phyloP scores from a whole-genome alignment of 2,329 filamentous ascomycete species.

The Aschersonia sp. region DNA sequence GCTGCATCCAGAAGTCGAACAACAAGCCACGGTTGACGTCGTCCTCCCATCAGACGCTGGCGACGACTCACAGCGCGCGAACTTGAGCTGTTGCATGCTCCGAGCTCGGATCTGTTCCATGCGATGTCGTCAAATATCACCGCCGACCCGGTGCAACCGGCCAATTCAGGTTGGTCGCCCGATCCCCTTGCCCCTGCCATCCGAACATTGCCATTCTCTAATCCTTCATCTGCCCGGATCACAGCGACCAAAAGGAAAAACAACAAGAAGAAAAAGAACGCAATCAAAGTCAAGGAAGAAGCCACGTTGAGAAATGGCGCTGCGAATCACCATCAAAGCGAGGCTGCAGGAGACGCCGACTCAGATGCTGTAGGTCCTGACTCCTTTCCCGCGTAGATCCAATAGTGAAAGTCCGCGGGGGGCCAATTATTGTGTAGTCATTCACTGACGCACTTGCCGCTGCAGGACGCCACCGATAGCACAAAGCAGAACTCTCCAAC shows the following conservation, averaged over 20 bases:
- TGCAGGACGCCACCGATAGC: slow-evolving; percentile 7
- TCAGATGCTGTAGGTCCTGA: slow-evolving; percentile 15
- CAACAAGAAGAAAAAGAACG: slow-evolving; percentile 45
- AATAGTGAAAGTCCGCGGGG: too few species aligned
- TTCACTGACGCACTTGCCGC: too few species aligned
- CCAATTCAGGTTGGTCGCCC: slow-evolving; percentile 19
- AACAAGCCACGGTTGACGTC: background rate
- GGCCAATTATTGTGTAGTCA: too few species aligned
- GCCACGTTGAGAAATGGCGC: slow-evolving; percentile 18
- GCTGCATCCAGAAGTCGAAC: background rate
- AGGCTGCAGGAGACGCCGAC: slow-evolving; percentile 28
- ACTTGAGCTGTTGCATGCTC: slow-evolving; percentile 1
- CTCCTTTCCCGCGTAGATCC: background rate
- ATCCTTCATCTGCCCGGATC: slow-evolving; percentile 8
- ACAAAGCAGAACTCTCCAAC: slow-evolving; percentile 9
- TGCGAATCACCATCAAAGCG: slow-evolving; percentile 18
- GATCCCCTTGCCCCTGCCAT: slow-evolving; percentile 1
- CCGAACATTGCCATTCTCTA: slow-evolving; percentile 13
- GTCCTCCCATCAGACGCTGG: background rate
- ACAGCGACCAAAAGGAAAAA: slow-evolving; percentile 39
- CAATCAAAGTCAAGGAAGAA: slow-evolving; percentile 29
- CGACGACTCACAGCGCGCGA: background rate
- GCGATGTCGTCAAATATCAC: slow-evolving; percentile 26
- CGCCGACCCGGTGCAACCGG: slow-evolving; percentile 18
- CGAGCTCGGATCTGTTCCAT: background rate